A percentile compares a stretch with the other conserved stretches of the same genome.
These are phyloP conservation scores for Fomitopsis betulina DNA, from an alignment of 1,284 basidiomycete species.

Conservation along the genomic window DNA sequence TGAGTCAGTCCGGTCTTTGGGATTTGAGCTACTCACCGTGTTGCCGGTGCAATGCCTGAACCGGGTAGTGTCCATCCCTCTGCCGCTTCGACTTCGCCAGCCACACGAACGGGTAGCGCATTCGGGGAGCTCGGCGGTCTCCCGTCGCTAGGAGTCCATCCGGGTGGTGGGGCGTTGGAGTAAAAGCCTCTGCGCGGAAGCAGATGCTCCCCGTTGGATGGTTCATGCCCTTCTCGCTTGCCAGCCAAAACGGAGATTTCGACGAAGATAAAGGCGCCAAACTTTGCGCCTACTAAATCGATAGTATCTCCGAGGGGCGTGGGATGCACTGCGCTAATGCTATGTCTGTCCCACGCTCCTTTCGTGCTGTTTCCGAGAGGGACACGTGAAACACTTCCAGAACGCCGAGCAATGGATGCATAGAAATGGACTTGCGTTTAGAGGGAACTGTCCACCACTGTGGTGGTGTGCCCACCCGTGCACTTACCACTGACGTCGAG, in stretches of 20 bases:
- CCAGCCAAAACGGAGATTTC: background rate
- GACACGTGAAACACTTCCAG: background rate
- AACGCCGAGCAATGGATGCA: background rate
- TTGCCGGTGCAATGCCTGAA: background rate
- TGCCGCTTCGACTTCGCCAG: background rate
- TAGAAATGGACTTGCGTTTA: background rate
- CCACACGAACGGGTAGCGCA: background rate
- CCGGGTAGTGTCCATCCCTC: background rate
- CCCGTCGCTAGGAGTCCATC: background rate
- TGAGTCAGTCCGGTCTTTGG: background rate
- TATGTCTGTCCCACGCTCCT: background rate
- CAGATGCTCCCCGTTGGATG: background rate
- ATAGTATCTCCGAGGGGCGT: conserved; percentile 1
- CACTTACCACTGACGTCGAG: background rate
- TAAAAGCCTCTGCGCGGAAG: background rate
- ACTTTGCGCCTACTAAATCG: background rate
- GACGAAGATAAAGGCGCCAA: background rate
- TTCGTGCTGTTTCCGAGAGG: background rate
- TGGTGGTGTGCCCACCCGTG: background rate
- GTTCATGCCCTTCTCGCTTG: background rate
- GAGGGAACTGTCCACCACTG: background rate
- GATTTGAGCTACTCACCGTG: background rate
- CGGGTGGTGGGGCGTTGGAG: background rate
- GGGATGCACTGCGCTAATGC: background rate
- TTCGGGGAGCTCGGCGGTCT: background rate